Evolutionary conservation across 2,329 filamentous ascomycete species (phyloP), one percentile per base, ranked within the genome.

Genomic region (Nemania sp.): DNA sequence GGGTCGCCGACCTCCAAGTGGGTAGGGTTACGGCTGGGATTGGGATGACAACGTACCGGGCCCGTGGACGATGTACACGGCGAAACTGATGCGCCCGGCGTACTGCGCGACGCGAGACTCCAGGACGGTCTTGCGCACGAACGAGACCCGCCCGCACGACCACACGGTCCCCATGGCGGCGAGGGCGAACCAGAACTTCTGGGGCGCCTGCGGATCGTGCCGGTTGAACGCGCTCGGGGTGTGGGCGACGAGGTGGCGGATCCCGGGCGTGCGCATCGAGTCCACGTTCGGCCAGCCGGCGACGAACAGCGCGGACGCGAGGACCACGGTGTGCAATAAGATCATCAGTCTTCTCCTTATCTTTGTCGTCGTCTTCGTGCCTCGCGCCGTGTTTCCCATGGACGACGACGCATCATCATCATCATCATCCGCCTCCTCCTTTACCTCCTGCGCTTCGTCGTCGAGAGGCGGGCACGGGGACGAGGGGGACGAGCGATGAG

Each of bases 11-110:
- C n/a, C n/a, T n/a, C n/a, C n/a, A n/a, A n/a, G n/a, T n/a, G n/a
- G n/a, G n/a, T n/a, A n/a, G n/a, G n/a, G n/a, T n/a, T n/a, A n/a
- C n/a, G n/a, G n/a, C n/a, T n/a, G n/a, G n/a, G n/a, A n/a, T n/a
- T n/a, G n/a, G 2, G 37, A 6, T 6, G 25, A 15, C 5, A 2
- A 49, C 50, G 18, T 20, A 59, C 56, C 37, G 1, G 55, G 59
- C 21, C 83, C 83, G 67, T 86, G 83, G n/a, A 81, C 77, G 12
- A 86, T 75, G 66, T 86, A 86, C 5, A 86, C 73, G 3, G 83
- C 79, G 63, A 81, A 86, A 54, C 80, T 83, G 60, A 86, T 79
- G 34, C 78, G 77, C 13, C 80, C 83, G 17, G 81, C 77, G 67
- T 86, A 86, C 67, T 84, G 82, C 20, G 81, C 78, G n/a, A 82